Base-by-base conservation (phyloP, 148 eudicot genomes). In the Amaranthus hypochondriacus region DNA sequence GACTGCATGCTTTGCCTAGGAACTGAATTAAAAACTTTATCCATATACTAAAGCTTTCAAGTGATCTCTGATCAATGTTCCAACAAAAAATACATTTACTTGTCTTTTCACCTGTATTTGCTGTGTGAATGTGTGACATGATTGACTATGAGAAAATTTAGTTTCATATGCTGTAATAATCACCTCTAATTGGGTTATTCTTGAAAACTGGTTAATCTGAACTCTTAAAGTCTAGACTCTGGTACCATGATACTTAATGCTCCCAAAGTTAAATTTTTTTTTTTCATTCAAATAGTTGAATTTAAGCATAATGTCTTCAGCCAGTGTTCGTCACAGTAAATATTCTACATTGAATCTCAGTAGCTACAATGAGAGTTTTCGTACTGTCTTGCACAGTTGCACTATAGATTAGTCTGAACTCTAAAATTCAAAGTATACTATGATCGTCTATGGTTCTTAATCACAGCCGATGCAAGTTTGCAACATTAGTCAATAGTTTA, bases 41-140 rank as follows among this genome's bases (percentile, higher is more conserved):
- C 57, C 46, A 61, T 73, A 4, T 51, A 73, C 50, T 47, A 7
- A 14, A 63, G 51, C 60, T 73, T 7, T 53, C 13, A 62, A 73
- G 60, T 50, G 50, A 72, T 62, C 47, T 2, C 39, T 48, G 7
- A 72, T 62, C 47, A 4, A 51, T 48, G 7, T 44, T 4, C 7
- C 2, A 18, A 5, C 63, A 4, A 60, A 58, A 60, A 21, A 6
- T 2, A 51, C 12, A 39, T 73, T 73, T 56, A 48, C 52, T 72
- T 18, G 39, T 61, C 50, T 50, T 73, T 15, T 72, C 10, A 50
- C 12, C 43, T 12, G 39, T 28, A 48, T 7, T 42, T 63, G 69
- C 44, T 55, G 50, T 73, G 39, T 28, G 39, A 28, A 28, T 28
- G 39, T 28, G 7, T 7, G 2, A 52, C 11, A 49, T 62, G 53